Conservation (phyloP, 306 rosid genomes). For the Pyrus bretschneideri region DNA sequence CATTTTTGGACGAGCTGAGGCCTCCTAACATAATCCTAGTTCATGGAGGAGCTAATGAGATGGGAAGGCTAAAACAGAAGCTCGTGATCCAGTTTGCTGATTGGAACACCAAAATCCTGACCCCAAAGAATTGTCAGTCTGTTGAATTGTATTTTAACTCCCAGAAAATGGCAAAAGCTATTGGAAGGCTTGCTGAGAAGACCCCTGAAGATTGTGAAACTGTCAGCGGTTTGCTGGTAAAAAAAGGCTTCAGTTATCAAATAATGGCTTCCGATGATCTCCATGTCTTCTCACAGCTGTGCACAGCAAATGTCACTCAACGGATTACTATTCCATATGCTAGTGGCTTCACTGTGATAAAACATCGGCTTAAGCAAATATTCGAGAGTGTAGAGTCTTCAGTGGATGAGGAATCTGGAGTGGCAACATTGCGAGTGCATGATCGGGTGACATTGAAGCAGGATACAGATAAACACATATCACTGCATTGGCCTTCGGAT, state of each 20-base stretch:
- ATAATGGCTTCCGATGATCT: conserved; percentile 94
- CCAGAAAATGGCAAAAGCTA: conserved; percentile 89
- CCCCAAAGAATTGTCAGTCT: conserved; percentile 90
- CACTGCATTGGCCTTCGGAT: conserved; percentile 86
- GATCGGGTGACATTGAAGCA: conserved; percentile 69
- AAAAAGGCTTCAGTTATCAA: conserved; percentile 89
- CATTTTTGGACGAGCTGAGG: conserved; percentile 85
- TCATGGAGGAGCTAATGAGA: conserved; percentile 92
- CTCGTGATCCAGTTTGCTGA: conserved; percentile 70
- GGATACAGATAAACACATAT: conserved; percentile 74
- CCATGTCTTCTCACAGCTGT: conserved; percentile 83
- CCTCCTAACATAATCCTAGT: conserved; percentile 94
- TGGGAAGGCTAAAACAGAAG: conserved; percentile 97
- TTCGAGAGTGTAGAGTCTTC: conserved; percentile 73
- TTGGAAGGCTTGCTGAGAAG: conserved; percentile 77
- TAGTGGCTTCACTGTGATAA: conserved; percentile 54
- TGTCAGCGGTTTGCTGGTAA: conserved; percentile 75
- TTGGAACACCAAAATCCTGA: conserved; percentile 72
- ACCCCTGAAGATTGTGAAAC: conserved; percentile 65
- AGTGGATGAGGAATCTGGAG: conserved; percentile 72
- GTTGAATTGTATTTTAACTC: conserved; percentile 91
- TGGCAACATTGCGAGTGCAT: conserved; percentile 62
- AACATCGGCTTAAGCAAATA: conserved; percentile 64
- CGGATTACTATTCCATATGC: conserved; percentile 80
- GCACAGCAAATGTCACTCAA: conserved; percentile 71